Conservation (phyloP, 345 rosid genomes). For the Syzygium jambos region DNA sequence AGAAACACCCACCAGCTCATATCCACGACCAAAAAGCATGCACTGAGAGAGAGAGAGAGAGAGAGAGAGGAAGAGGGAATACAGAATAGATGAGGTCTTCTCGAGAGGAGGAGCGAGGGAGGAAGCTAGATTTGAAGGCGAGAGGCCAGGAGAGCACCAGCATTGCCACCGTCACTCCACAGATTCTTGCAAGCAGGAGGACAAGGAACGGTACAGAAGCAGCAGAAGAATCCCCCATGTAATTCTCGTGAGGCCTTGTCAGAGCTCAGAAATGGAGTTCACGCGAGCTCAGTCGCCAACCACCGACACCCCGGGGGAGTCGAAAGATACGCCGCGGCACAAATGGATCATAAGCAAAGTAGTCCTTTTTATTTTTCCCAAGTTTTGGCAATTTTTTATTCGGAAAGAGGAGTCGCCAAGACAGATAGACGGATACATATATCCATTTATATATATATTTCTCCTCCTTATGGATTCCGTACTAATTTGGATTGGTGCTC, state of each 20-base stretch:
- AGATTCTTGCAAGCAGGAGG: conserved; percentile 60
- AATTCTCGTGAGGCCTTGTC: neutral
- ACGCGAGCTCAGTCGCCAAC: neutral
- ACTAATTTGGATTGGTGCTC: neutral
- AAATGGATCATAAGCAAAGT: neutral
- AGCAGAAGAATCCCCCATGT: conserved; percentile 9
- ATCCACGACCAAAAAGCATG: neutral
- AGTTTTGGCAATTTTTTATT: neutral
- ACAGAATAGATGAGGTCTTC: conserved; percentile 63
- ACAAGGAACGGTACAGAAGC: conserved; percentile 28
- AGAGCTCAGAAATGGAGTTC: neutral
- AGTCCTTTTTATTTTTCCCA: neutral
- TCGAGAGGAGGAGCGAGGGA: conserved; percentile 33
- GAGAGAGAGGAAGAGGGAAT: neutral
- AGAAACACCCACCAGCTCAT: neutral
- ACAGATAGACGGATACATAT: neutral
- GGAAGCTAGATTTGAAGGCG: conserved; percentile 52
- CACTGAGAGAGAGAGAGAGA: neutral
- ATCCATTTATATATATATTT: neutral
- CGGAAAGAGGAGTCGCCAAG: neutral
- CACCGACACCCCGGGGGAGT: neutral
- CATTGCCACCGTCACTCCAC: conserved; percentile 44
- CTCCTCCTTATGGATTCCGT: neutral
- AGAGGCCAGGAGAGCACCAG: conserved; percentile 68
- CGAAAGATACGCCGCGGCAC: neutral